A percentile compares a stretch with the other conserved stretches of the same genome.
Evolutionary conservation across 1,139 yeast species (phyloP).

Genomic region (Kodamaea ohmeri): DNA sequence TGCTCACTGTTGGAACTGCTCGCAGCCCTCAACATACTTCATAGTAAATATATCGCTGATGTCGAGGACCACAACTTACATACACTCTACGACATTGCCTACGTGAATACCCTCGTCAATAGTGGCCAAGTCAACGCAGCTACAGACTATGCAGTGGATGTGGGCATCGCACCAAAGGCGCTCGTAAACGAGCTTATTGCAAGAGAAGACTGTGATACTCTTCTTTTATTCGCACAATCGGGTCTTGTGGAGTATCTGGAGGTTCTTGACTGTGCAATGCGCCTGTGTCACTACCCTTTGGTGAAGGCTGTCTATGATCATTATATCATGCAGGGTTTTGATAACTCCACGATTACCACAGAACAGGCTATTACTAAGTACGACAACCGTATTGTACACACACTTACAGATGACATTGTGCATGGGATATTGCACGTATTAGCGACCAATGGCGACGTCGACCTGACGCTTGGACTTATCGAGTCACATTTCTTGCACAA

Average conservation of each 20-base stretch:
- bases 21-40: constrained; percentile 20
- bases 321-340: constrained; percentile 31
- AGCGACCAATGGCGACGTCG: constrained; percentile 39
- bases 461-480: constrained; percentile 33
- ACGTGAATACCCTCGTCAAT: constrained; percentile 25
- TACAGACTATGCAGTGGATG: constrained; percentile 17
- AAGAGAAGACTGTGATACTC: constrained; percentile 21
- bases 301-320: constrained; percentile 29
- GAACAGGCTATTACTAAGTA: constrained; percentile 19
- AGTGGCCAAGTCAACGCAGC: constrained; percentile 27
- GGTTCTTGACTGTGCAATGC: constrained; percentile 2
- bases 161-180: constrained; percentile 6
- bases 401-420: constrained; percentile 14
- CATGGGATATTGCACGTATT: constrained; percentile 31
- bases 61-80: constrained; percentile 9
- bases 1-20: constrained; percentile 19
- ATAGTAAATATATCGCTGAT: constrained; percentile 18
- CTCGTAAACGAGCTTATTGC: constrained; percentile 11
- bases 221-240: neutral
- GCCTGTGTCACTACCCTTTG: constrained; percentile 24
- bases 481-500: constrained; percentile 39
- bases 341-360: constrained; percentile 20
- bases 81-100: constrained; percentile 24
- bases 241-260: constrained; percentile 1
- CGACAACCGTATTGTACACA: constrained; percentile 8